These are phyloP conservation scores for Aspergillus tubingensis DNA, from an alignment of 2,329 filamentous ascomycete genomes.

Conservation along the genomic window DNA sequence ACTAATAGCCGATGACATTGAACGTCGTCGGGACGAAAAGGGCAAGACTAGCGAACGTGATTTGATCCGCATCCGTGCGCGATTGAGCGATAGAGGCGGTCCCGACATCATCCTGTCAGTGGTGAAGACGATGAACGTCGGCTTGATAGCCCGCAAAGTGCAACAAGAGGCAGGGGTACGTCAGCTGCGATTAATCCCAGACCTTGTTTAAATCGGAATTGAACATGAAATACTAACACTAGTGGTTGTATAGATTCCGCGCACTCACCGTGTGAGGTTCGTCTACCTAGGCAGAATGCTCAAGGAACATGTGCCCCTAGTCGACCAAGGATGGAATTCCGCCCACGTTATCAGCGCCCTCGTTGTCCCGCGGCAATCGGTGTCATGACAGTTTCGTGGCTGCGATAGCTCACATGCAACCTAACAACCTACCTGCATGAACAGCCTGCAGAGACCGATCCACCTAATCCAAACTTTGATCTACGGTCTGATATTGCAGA, in stretches of 20 bases:
- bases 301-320: constrained; percentile 65
- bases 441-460: background rate
- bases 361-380: constrained; percentile 49
- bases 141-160: constrained; percentile 63
- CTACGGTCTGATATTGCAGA: background rate
- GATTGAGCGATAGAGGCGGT: constrained; percentile 65
- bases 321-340: constrained; percentile 72
- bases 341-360: constrained; percentile 77
- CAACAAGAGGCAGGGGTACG: constrained; percentile 65
- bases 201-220: no score
- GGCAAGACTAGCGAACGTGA: constrained; percentile 62
- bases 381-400: constrained; percentile 12
- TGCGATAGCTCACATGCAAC: background rate
- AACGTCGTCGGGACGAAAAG: constrained; percentile 57
- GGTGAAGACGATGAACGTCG: constrained; percentile 64
- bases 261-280: constrained; percentile 65
- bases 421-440: background rate
- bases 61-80: constrained; percentile 59
- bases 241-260: constrained; percentile 53
- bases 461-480: background rate
- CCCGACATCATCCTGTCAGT: constrained; percentile 64
- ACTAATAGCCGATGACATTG: constrained; percentile 38
- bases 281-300: constrained; percentile 81
- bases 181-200: constrained; percentile 14
- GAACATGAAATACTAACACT: background rate